phyloP scores from a whole-genome alignment of 2,329 filamentous ascomycete species.

The Epichloe typhina region DNA sequence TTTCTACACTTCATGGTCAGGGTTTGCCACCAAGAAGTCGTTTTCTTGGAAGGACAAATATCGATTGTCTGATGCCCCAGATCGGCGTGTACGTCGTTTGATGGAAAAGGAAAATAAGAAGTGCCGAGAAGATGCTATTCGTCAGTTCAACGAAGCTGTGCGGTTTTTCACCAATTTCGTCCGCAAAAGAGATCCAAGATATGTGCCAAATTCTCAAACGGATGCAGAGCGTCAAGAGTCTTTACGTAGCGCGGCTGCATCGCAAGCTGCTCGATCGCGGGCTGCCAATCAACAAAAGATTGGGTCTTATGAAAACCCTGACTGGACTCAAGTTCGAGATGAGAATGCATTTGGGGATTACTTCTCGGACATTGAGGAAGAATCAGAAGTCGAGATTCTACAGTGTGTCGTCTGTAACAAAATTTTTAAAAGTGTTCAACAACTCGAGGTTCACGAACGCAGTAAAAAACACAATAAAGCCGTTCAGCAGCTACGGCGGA shows the following conservation, averaged over 20 bases:
- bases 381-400: conserved; percentile 45
- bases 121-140: conserved; percentile 64
- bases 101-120: conserved; percentile 96
- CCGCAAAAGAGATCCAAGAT: conserved; percentile 81
- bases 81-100: conserved; percentile 64
- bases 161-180: conserved; percentile 76
- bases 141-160: conserved; percentile 89
- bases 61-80: conserved; percentile 71
- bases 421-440: conserved; percentile 79
- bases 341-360: conserved; percentile 37
- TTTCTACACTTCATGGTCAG: conserved; percentile 73
- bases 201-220: conserved; percentile 60
- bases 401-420: conserved; percentile 70
- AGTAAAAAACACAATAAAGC: conserved; percentile 94
- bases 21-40: conserved; percentile 71
- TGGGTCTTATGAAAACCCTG: conserved; percentile 50
- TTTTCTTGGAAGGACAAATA: conserved; percentile 88
- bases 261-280: conserved; percentile 71
- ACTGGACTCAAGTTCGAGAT: conserved; percentile 57
- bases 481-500: conserved; percentile 61
- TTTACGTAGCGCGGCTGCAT: conserved; percentile 64
- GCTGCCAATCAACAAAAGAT: conserved; percentile 69
- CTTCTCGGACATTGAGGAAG: conserved; percentile 49
- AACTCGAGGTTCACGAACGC: conserved; percentile 82
- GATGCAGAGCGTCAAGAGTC: conserved; percentile 70